These are phyloP conservation scores for Magnusiomyces fungicola DNA, from an alignment of 1,139 yeast species.

Conservation along the genomic window DNA sequence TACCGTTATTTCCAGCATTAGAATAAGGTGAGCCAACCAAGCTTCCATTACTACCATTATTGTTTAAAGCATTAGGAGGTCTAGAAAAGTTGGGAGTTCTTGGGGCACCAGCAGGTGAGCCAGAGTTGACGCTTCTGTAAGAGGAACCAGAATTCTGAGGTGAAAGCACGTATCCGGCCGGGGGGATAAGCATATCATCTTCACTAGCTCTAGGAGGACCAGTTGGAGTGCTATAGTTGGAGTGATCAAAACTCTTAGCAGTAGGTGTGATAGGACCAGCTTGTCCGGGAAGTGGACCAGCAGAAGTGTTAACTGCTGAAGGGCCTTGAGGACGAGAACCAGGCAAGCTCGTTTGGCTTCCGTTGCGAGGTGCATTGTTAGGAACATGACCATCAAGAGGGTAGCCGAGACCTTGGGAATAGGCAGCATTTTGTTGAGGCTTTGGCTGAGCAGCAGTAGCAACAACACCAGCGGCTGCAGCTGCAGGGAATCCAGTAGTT, in stretches of 20 bases:
- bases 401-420: background rate
- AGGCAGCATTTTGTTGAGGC: background rate
- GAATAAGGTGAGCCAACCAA: too few relatives aligned
- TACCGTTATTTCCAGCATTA: background rate
- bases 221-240: background rate
- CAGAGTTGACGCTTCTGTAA: background rate
- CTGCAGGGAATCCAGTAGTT: background rate
- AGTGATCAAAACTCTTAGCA: background rate
- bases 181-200: too few relatives aligned
- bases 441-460: background rate
- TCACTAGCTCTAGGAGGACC: too few relatives aligned
- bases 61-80: constrained; percentile 2
- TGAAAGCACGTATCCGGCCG: background rate
- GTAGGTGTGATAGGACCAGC: background rate
- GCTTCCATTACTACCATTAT: background rate
- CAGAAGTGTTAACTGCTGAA: background rate
- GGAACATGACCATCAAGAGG: too few relatives aligned
- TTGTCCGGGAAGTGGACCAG: background rate
- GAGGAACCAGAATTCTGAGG: background rate
- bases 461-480: background rate
- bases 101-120: background rate
- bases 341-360: too few relatives aligned
- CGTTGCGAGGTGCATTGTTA: background rate
- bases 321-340: background rate
- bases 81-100: constrained; percentile 5